Conservation (phyloP, 495 filamentous ascomycete genomes). For the Lindgomyces ingoldianus region DNA sequence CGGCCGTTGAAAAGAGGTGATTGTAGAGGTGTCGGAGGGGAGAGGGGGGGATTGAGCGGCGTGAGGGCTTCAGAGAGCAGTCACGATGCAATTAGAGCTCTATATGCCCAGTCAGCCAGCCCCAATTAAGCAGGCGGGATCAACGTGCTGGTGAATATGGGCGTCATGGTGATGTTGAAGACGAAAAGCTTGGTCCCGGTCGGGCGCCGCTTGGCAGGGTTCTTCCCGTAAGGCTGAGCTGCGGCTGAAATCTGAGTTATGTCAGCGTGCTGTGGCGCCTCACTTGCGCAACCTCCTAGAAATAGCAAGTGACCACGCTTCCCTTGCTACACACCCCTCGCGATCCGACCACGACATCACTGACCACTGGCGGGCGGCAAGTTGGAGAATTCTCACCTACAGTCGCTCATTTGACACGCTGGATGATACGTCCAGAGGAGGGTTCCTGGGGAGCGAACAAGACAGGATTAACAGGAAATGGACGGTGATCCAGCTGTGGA, state of each 20-base stretch:
- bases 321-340: background rate
- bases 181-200: constrained; percentile 3
- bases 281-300: constrained; percentile 7
- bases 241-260: constrained; percentile 4
- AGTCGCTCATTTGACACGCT: constrained; percentile 25
- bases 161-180: constrained; percentile 21
- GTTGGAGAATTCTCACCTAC: constrained; percentile 3
- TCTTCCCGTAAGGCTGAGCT: background rate
- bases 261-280: constrained; percentile 1
- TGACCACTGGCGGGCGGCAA: background rate
- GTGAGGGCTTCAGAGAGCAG: background rate
- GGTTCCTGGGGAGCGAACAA: constrained; percentile 14
- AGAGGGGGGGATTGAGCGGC: background rate
- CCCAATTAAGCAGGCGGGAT: background rate
- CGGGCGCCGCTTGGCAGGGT: constrained; percentile 3
- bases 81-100: background rate
- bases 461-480: constrained; percentile 49
- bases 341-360: background rate
- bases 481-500: constrained; percentile 78
- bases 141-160: background rate
- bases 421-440: constrained; percentile 13
- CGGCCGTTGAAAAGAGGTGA: background rate
- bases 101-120: background rate
- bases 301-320: constrained; percentile 14
- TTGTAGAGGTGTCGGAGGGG: background rate